Evolutionary conservation across 805 yeast genomes (phyloP), one percentile per base, ranked within the genome.

Genomic region (Middelhovenomyces tepae): DNA sequence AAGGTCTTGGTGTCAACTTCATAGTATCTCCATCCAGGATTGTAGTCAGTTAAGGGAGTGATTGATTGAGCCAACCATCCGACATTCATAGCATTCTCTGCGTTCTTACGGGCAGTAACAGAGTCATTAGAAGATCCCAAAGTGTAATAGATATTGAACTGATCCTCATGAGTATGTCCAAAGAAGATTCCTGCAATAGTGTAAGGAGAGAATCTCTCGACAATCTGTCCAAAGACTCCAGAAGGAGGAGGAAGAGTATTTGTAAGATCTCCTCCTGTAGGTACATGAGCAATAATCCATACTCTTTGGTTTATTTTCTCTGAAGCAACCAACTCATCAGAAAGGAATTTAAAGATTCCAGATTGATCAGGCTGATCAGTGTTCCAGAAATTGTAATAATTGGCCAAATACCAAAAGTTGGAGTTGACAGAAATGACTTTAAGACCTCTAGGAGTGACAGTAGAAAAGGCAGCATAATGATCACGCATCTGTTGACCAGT

Each of bases 21-120:
- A 47, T 78, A 79, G 56, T 75, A 77, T 51, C 81, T 68, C 80
- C 83, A 78, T 15, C 76, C 67, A 5, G 87, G 87, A 51, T 78
- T 78, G 43, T 69, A 65, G 31, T 71, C 64, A 5, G 62, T 56
- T 47, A 65, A 62, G 6, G 85, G 82, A 5, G 84, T 75, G 24
- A 78, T 69, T 0, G 83, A 73, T 38, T 75, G 85, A 3, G 71
- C 66, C 36, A 78, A 65, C 75, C 78, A 77, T 1, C 79, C 77
- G 58, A 71, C 65, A 44, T 68, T 67, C 21, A 76, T 43, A 4
- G 71, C 75, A 22, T 59, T 57, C 4, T 62, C 68, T 22, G 62
- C 61, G 15, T 22, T 20, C 34, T 62, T 60, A 38, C 54, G 56
- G n/a, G 57, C 47, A 17, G 67, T 69, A 44, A 65, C 65, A 15